Evolutionary conservation across 306 rosid genomes (phyloP).

Genomic region (Oemleria cerasiformis): DNA sequence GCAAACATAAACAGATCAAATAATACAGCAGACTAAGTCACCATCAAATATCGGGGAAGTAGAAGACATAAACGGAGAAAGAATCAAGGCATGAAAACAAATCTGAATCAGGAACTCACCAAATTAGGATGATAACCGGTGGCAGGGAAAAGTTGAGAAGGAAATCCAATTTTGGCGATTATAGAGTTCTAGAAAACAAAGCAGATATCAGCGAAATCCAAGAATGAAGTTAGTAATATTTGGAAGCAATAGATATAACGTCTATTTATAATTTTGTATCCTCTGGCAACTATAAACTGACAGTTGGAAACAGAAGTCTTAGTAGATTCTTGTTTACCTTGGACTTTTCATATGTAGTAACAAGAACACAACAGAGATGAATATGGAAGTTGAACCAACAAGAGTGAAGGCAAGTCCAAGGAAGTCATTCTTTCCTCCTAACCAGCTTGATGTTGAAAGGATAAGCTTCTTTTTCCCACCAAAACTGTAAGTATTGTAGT

Average conservation of each 20-base stretch:
- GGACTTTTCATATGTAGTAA: slow-evolving; percentile 71
- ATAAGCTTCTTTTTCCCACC: slow-evolving; percentile 87
- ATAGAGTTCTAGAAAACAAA: slow-evolving; percentile 12
- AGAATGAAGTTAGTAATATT: not conserved
- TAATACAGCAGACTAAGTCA: not conserved
- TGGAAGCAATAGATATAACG: not conserved
- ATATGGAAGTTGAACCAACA: slow-evolving; percentile 63
- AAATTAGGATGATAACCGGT: not conserved
- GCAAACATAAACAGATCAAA: slow-evolving; percentile 20
- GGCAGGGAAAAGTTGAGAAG: slow-evolving; percentile 11
- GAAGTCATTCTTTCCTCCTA: slow-evolving; percentile 96
- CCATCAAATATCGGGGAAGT: not conserved
- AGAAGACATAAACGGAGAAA: not conserved
- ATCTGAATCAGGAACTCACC: slow-evolving; percentile 2
- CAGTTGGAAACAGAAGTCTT: not conserved
- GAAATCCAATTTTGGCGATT: not conserved
- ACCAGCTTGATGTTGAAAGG: slow-evolving; percentile 82
- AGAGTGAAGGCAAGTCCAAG: slow-evolving; percentile 73
- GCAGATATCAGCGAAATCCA: slow-evolving; percentile 3
- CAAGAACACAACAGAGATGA: slow-evolving; percentile 65
- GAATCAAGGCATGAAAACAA: not conserved
- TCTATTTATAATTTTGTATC: no score
- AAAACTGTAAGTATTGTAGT: slow-evolving; percentile 89
- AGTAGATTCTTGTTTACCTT: slow-evolving; percentile 44
- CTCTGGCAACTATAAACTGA: not conserved